Evolutionary conservation across 805 yeast species (phyloP).

Genomic region (Saturnispora bothae): DNA sequence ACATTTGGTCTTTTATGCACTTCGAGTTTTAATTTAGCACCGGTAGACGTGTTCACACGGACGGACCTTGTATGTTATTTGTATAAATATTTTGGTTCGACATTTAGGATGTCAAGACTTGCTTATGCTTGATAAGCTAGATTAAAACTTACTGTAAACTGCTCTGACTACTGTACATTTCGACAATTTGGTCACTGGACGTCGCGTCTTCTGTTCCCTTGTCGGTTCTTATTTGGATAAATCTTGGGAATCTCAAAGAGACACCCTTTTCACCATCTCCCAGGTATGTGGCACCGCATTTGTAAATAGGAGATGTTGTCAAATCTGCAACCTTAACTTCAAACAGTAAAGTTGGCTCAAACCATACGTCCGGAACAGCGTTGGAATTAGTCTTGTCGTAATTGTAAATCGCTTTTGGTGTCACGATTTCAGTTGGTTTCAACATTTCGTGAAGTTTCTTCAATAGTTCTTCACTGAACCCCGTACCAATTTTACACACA

Average conservation of each 20-base stretch:
- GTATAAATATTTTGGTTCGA: no score
- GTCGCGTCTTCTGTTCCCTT: conserved; percentile 84
- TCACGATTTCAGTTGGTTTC: conserved; percentile 46
- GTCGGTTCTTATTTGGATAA: conserved; percentile 74
- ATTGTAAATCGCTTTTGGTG: conserved; percentile 57
- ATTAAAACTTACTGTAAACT: conserved; percentile 15
- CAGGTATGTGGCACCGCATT: conserved; percentile 65
- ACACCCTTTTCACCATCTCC: conserved; percentile 58
- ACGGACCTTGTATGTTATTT: no score
- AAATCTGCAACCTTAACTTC: conserved; percentile 90
- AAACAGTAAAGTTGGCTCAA: conserved; percentile 75
- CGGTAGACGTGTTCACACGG: no score
- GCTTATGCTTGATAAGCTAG: no score
- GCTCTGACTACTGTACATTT: conserved; percentile 72
- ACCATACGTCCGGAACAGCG: conserved; percentile 90
- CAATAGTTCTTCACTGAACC: conserved; percentile 81
- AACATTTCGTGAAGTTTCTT: conserved; percentile 48
- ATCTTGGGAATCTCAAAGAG: conserved; percentile 82
- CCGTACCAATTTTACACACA: conserved; percentile 95
- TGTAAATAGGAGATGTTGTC: conserved; percentile 80
- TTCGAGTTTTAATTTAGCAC: no score
- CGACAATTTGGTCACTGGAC: conserved; percentile 70
- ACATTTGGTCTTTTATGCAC: no score
- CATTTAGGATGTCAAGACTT: neutral
- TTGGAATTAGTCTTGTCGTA: conserved; percentile 51